Evolutionary conservation across 345 rosid species (phyloP), one percentile per base, ranked within the genome.

Genomic region (Ceriops zippeliana): DNA sequence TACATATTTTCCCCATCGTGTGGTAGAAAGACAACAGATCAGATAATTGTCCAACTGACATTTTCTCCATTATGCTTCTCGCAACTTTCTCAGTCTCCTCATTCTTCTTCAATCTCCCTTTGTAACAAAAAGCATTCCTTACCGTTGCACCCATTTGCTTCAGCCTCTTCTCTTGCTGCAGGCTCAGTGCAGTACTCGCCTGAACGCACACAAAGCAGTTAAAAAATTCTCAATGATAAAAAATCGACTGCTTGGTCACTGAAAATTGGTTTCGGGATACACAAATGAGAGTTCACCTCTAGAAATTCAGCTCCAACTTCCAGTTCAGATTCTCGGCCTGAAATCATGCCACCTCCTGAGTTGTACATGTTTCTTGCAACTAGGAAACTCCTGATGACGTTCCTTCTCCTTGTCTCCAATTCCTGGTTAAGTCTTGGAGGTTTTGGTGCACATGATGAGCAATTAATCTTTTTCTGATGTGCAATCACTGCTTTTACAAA

Each of bases 81-180:
- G 75, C 80, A 31, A 47, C 31, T 63, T 62, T 71, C 56, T 76
- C 76, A 62, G 68, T 71, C 65, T 71, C 80, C 22, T 76, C 76
- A 49, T 71, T 76, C 73, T 71, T 62, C 62, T 62, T 71, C 72
- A 76, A 15, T 32, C 62, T 62, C 30, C 52, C 61, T 16, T 32
- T 71, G 65, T 67, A 76, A 10, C 42, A 69, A n/a, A 58, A 47
- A 2, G 65, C 75, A 35, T 76, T 76, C 56, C 80, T 67, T 34
- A 76, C 80, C 2, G 80, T 76, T 54, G 80, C 80, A 1, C 80
- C 80, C 80, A 76, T 76, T 58, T 76, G 80, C 53, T 71, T 71
- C 57, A 76, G 69, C 62, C 80, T 76, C 4, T 71, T 76, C 62
- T 61, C 73, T 58, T 76, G 80, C 76, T 76, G 80, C 76, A 71